phyloP scores from a whole-genome alignment of 352 stramenopile species.

The Phytophthora pinifolia region DNA sequence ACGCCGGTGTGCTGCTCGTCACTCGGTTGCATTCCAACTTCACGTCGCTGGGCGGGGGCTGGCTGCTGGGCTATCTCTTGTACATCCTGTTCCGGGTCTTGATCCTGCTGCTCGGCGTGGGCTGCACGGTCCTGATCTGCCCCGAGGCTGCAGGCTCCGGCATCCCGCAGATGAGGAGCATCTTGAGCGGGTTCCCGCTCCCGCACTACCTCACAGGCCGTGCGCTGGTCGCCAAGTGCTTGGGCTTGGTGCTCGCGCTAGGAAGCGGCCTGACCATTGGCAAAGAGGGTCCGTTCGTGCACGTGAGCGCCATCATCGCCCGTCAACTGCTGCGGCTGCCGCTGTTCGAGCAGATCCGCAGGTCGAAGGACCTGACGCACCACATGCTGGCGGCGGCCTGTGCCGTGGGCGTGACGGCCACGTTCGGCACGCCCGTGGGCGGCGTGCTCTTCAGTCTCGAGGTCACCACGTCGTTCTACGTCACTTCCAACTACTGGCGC shows the following conservation, averaged over 20 bases:
- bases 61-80: constrained; percentile 58
- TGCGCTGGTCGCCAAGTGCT: constrained; percentile 65
- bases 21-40: constrained; percentile 39
- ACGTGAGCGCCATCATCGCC: constrained; percentile 76
- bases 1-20: constrained; percentile 56
- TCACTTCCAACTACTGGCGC: constrained; percentile 89
- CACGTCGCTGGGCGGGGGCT: constrained; percentile 45
- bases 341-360: constrained; percentile 61
- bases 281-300: constrained; percentile 82
- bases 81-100: constrained; percentile 60
- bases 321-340: constrained; percentile 57
- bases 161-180: constrained; percentile 81
- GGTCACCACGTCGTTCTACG: constrained; percentile 88
- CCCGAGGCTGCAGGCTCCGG: constrained; percentile 66
- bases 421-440: constrained; percentile 75
- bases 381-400: constrained; percentile 69
- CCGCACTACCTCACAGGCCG: constrained; percentile 62
- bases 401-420: constrained; percentile 77
- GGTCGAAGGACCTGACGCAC: constrained; percentile 62
- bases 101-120: constrained; percentile 63
- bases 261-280: constrained; percentile 73
- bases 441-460: constrained; percentile 81
- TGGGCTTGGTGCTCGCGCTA: constrained; percentile 62
- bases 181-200: constrained; percentile 70
- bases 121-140: constrained; percentile 59